Conservation (phyloP, 805 yeast species). For the Metschnikowia continentalis region DNA sequence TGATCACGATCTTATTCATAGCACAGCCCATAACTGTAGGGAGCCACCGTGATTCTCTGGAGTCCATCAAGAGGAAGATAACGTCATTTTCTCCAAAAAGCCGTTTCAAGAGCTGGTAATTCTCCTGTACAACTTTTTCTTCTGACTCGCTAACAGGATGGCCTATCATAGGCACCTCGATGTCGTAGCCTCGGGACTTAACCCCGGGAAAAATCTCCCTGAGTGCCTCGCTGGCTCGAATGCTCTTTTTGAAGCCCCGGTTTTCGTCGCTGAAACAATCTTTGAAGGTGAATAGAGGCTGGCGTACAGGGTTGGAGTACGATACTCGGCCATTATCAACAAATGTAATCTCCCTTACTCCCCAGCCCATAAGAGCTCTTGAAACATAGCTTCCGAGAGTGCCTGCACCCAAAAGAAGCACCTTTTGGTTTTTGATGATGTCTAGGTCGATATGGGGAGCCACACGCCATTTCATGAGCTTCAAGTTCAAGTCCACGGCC, state of each 20-base stretch:
- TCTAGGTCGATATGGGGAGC: constrained; percentile 79
- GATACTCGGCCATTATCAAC: constrained; percentile 89
- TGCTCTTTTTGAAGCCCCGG: constrained; percentile 72
- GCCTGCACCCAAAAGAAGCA: constrained; percentile 89
- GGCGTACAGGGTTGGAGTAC: constrained; percentile 93
- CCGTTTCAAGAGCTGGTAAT: constrained; percentile 48
- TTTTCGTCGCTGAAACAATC: constrained; percentile 67
- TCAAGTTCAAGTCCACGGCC: constrained; percentile 85
- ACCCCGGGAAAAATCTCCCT: constrained; percentile 77
- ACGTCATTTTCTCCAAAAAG: constrained; percentile 70
- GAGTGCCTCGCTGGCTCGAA: constrained; percentile 69
- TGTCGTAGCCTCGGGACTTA: constrained; percentile 51
- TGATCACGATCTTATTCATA: constrained; percentile 68
- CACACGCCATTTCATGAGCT: constrained; percentile 95
- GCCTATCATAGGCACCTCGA: constrained; percentile 95
- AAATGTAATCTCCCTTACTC: constrained; percentile 77
- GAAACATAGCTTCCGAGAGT: constrained; percentile 92
- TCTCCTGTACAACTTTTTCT: constrained; percentile 44
- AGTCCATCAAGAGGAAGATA: constrained; percentile 81
- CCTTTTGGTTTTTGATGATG: constrained; percentile 52
- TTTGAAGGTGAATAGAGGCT: constrained; percentile 76
- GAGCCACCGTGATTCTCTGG: constrained; percentile 96
- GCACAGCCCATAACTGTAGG: constrained; percentile 81
- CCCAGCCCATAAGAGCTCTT: constrained; percentile 90
- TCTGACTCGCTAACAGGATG: constrained; percentile 59